Evolutionary conservation across 1,284 basidiomycete genomes (phyloP).

Genomic region (Dichomitus squalens): DNA sequence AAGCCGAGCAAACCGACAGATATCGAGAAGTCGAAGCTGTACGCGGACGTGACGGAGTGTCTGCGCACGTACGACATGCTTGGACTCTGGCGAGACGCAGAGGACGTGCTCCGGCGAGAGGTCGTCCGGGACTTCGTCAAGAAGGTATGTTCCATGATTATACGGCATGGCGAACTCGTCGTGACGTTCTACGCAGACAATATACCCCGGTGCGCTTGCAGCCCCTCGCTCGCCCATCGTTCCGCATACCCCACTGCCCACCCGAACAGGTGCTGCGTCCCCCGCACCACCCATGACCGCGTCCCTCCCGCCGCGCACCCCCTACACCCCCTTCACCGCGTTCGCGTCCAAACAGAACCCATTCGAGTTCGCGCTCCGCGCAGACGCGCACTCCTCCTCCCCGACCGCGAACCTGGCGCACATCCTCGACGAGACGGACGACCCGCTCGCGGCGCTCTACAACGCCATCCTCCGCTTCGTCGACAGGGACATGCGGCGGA

Average conservation of each 20-base stretch:
- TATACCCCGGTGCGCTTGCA: constrained; percentile 68
- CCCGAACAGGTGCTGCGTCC: constrained; percentile 22
- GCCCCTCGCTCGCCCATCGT: constrained; percentile 73
- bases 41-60: constrained; percentile 74
- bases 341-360: constrained; percentile 56
- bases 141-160: constrained; percentile 50
- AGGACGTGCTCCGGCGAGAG: constrained; percentile 76
- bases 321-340: constrained; percentile 65
- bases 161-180: no score
- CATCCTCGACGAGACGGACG: constrained; percentile 63
- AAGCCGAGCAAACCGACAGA: constrained; percentile 45
- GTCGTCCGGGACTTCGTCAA: constrained; percentile 76
- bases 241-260: constrained; percentile 69
- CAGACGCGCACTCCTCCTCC: constrained; percentile 13
- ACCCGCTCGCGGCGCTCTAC: constrained; percentile 74
- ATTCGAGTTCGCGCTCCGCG: constrained; percentile 36
- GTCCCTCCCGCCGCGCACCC: constrained; percentile 55
- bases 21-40: constrained; percentile 62
- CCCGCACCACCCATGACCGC: constrained; percentile 26
- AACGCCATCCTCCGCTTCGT: constrained; percentile 84
- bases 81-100: constrained; percentile 82
- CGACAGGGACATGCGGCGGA: constrained; percentile 65
- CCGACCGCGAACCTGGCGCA: constrained; percentile 39
- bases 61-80: constrained; percentile 83
- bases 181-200: constrained; percentile 49